phyloP scores from a whole-genome alignment of 345 rosid species.

The Pistacia vera region DNA sequence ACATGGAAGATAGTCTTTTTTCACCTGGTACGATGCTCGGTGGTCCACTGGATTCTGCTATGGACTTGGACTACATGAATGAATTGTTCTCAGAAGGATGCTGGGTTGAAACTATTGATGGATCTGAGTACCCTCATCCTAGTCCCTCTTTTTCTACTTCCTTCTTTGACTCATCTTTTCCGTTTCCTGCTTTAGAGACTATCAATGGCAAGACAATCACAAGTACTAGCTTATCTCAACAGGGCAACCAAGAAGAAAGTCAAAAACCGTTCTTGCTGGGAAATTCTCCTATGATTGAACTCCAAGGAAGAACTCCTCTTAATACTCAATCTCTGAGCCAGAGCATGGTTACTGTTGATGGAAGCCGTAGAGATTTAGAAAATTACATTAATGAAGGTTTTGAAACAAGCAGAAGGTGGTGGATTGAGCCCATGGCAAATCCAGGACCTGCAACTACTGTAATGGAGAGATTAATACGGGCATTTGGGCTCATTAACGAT shows the following conservation, averaged over 20 bases:
- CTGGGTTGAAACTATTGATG: constrained; percentile 88
- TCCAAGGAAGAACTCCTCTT: constrained; percentile 29
- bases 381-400: constrained; percentile 31
- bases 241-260: constrained; percentile 37
- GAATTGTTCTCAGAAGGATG: constrained; percentile 87
- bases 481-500: constrained; percentile 63
- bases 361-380: constrained; percentile 6
- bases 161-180: constrained; percentile 46
- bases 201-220: constrained; percentile 27
- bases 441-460: constrained; percentile 51
- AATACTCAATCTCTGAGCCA: constrained; percentile 25
- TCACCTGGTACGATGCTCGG: constrained; percentile 38
- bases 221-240: constrained; percentile 27
- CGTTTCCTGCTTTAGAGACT: constrained; percentile 46
- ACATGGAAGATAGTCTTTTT: constrained; percentile 63
- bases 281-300: constrained; percentile 29
- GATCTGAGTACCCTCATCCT: constrained; percentile 68
- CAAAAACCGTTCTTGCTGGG: constrained; percentile 27
- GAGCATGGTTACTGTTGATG: constrained; percentile 17
- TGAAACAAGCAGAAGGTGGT: constrained; percentile 55
- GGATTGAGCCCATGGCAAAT: constrained; percentile 67
- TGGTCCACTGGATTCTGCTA: constrained; percentile 39
- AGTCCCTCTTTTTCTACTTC: constrained; percentile 43
- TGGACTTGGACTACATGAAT: constrained; percentile 78
- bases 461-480: constrained; percentile 64